These are phyloP conservation scores for Colletotrichum coccodes DNA, from an alignment of 2,329 filamentous ascomycete species.

Conservation along the genomic window DNA sequence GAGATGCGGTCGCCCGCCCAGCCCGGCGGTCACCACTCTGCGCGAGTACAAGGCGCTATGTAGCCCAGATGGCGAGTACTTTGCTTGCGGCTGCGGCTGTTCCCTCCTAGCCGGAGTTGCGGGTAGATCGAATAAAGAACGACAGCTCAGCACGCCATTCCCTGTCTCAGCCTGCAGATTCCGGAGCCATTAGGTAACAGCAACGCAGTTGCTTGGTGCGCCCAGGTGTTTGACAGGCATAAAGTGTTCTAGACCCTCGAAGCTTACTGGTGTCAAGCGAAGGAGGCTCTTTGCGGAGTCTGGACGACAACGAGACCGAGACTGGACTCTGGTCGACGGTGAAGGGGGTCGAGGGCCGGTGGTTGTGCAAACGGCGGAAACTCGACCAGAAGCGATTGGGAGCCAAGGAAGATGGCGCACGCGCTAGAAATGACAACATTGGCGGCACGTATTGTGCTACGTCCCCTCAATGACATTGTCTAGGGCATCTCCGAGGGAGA, in stretches of 20 bases:
- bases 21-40: not conserved
- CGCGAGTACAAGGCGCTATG: not conserved
- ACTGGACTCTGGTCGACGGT: not conserved
- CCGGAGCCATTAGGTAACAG: conserved; percentile 18
- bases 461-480: not conserved
- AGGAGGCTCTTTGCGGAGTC: not conserved
- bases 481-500: conserved; percentile 14
- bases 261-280: not conserved
- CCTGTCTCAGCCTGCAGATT: not conserved
- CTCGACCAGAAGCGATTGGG: too few species aligned
- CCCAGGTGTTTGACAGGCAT: not conserved
- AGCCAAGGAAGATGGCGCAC: not conserved
- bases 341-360: not conserved
- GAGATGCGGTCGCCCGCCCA: not conserved
- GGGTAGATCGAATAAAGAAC: not conserved
- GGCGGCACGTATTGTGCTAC: not conserved
- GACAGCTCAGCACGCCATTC: not conserved
- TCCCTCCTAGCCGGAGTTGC: not conserved
- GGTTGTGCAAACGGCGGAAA: not conserved
- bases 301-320: not conserved
- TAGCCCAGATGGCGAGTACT: not conserved
- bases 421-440: not conserved
- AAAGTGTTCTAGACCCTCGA: not conserved
- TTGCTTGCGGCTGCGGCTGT: not conserved
- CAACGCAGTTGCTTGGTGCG: not conserved